Evolutionary conservation across 768 basidiomycete genomes (phyloP).

Genomic region (Candolleomyces efflorescens): DNA sequence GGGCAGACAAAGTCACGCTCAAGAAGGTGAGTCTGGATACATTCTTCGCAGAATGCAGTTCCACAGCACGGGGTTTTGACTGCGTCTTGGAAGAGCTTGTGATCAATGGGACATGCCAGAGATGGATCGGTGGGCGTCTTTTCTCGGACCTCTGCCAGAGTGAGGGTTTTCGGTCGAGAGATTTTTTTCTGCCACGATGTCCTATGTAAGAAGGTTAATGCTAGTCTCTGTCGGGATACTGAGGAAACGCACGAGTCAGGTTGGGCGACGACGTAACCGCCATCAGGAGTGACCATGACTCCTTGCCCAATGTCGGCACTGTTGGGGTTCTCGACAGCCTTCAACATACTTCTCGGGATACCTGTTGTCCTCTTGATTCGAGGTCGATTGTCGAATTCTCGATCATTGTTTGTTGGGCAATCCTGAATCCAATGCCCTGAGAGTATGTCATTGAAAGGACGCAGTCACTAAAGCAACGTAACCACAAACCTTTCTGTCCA

Average conservation of each 20-base stretch:
- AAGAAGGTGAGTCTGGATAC: slow-evolving; percentile 89
- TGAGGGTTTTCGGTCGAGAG: slow-evolving; percentile 71
- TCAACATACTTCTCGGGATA: slow-evolving; percentile 96
- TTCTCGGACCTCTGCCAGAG: slow-evolving; percentile 87
- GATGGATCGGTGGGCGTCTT: slow-evolving; percentile 72
- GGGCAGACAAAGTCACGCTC: slow-evolving; percentile 96
- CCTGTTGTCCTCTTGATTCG: slow-evolving; percentile 98
- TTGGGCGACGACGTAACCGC: slow-evolving; percentile 95
- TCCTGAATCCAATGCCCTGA: slow-evolving; percentile 99
- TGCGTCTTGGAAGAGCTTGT: slow-evolving; percentile 89
- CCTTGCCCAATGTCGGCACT: slow-evolving; percentile 70
- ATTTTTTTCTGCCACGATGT: slow-evolving; percentile 95
- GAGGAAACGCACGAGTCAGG: slow-evolving; percentile 84
- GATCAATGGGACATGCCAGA: slow-evolving; percentile 87
- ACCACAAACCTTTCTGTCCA: slow-evolving; percentile 87
- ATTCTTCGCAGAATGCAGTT: slow-evolving; percentile 92
- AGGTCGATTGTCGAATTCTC: slow-evolving; percentile 90
- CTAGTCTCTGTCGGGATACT: neutral
- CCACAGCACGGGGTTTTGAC: slow-evolving; percentile 95
- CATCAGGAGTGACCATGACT: slow-evolving; percentile 98
- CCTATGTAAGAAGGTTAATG: slow-evolving; percentile 32
- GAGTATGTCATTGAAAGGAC: slow-evolving; percentile 13
- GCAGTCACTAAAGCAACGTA: neutral
- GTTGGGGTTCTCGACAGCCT: slow-evolving; percentile 87
- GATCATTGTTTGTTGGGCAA: slow-evolving; percentile 96